Percentiles rank a stretch among this genome's conserved stretches.
phyloP scores from a whole-genome alignment of 2,329 filamentous ascomycete species.

The Cadophora luteo-olivacea region DNA sequence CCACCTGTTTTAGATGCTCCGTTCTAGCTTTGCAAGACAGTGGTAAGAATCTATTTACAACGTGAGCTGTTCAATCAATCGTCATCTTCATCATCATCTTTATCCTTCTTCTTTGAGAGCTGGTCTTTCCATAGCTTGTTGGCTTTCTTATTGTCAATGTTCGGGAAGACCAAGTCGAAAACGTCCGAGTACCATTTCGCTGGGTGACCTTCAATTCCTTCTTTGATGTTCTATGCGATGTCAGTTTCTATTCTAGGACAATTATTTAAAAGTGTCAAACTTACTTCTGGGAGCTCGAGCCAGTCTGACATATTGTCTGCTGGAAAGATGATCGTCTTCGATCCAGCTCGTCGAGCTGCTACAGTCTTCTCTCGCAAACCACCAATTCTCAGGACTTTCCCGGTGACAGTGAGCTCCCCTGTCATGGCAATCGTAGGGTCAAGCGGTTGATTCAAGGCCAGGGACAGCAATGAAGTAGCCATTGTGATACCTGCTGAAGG shows the following conservation, averaged over 20 bases:
- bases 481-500: constrained; percentile 96
- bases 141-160: constrained; percentile 74
- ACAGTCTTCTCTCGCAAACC: constrained; percentile 97
- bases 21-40: constrained; percentile 24
- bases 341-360: constrained; percentile 88
- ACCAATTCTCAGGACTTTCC: constrained; percentile 94
- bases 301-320: constrained; percentile 96
- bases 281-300: constrained; percentile 94
- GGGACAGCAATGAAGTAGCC: constrained; percentile 88
- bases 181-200: constrained; percentile 95
- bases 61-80: constrained; percentile 35
- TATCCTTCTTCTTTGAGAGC: constrained; percentile 45
- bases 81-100: constrained; percentile 42
- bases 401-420: constrained; percentile 93
- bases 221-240: constrained; percentile 85
- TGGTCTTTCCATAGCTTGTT: constrained; percentile 64
- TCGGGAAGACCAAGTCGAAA: constrained; percentile 87
- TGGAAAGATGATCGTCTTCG: constrained; percentile 93
- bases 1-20: constrained; percentile 27
- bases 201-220: constrained; percentile 89
- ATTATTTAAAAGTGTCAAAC: constrained; percentile 47
- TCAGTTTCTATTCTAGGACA: constrained; percentile 31
- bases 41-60: constrained; percentile 32
- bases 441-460: constrained; percentile 80
- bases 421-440: constrained; percentile 96